phyloP scores from a whole-genome alignment of 345 rosid genomes.

The Populus pruinosa region DNA sequence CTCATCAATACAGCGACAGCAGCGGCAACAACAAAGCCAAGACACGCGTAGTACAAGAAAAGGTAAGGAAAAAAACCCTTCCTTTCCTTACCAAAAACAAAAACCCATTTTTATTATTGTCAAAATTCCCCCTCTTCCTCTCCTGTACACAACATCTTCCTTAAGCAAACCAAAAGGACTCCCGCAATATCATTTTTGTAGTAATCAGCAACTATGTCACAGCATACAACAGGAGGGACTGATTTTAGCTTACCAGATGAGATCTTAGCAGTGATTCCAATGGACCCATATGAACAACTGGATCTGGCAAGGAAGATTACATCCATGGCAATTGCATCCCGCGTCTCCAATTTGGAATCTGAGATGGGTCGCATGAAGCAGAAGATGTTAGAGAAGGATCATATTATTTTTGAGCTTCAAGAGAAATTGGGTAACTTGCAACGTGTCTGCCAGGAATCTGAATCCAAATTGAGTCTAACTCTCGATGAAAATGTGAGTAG shows the following conservation, averaged over 20 bases:
- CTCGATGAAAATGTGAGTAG: slow-evolving; percentile 69
- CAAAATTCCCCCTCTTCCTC: not conserved
- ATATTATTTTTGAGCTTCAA: slow-evolving; percentile 52
- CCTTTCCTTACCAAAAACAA: too few relatives aligned
- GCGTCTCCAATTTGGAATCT: slow-evolving; percentile 77
- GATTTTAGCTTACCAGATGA: slow-evolving; percentile 70
- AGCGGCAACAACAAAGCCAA: too few relatives aligned
- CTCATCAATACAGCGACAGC: not conserved
- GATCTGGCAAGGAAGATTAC: slow-evolving; percentile 97
- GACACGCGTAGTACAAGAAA: too few relatives aligned
- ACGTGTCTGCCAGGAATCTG: slow-evolving; percentile 49
- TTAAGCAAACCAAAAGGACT: not conserved
- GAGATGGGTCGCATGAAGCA: slow-evolving; percentile 52
- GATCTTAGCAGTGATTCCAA: slow-evolving; percentile 72
- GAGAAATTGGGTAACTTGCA: slow-evolving; percentile 48
- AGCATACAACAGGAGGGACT: slow-evolving; percentile 29
- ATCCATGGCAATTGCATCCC: slow-evolving; percentile 90
- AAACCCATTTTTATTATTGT: too few relatives aligned
- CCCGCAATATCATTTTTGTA: slow-evolving; percentile 30
- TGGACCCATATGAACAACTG: slow-evolving; percentile 87
- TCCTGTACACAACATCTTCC: not conserved
- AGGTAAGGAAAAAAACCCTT: too few relatives aligned
- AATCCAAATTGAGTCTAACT: slow-evolving; percentile 47
- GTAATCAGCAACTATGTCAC: slow-evolving; percentile 20
- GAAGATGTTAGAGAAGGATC: slow-evolving; percentile 63